A percentile compares a stretch with the other conserved stretches of the same genome.
These are phyloP conservation scores for Tardiomyces depauwii DNA, from an alignment of 1,139 yeast species.

Conservation along the genomic window DNA sequence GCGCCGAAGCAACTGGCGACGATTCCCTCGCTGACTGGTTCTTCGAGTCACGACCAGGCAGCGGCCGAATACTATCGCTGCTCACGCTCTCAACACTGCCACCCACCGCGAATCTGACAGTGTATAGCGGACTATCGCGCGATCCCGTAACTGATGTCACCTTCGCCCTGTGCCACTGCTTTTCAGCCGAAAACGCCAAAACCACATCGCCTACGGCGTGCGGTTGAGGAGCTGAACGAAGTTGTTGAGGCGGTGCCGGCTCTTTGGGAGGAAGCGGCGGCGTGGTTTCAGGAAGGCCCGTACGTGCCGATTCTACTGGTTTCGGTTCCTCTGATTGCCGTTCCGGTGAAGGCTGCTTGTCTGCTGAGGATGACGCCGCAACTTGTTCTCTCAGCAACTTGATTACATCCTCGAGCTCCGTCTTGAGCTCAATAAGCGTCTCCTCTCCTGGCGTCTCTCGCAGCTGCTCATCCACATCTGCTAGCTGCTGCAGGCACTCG, in stretches of 20 bases:
- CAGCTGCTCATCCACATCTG: constrained; percentile 21
- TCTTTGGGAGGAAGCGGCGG: too few species aligned
- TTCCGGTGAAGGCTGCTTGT: neutral
- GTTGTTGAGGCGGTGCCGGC: too few species aligned
- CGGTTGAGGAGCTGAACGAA: too few species aligned
- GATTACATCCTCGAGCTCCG: constrained; percentile 24
- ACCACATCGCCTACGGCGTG: constrained; percentile 15
- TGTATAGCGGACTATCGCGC: constrained; percentile 15
- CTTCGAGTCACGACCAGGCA: neutral
- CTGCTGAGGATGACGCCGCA: neutral
- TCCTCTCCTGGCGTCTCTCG: constrained; percentile 22
- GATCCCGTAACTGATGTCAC: constrained; percentile 22
- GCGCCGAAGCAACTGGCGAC: neutral
- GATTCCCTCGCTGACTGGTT: neutral
- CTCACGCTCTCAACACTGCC: constrained; percentile 18
- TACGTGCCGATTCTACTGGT: too few species aligned
- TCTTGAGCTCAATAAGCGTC: constrained; percentile 19
- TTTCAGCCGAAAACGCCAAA: constrained; percentile 20
- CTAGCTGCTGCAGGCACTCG: constrained; percentile 25
- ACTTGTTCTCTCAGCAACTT: constrained; percentile 11
- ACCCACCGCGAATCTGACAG: constrained; percentile 17
- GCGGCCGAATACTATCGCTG: constrained; percentile 11
- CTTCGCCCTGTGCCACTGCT: constrained; percentile 18
- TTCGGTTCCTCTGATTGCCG: too few species aligned
- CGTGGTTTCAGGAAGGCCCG: too few species aligned